A percentile compares a stretch with the other conserved stretches of the same genome.
These are phyloP conservation scores for Pilasporangium apinafurcum DNA, from an alignment of 352 stramenopile genomes.

Conservation along the genomic window DNA sequence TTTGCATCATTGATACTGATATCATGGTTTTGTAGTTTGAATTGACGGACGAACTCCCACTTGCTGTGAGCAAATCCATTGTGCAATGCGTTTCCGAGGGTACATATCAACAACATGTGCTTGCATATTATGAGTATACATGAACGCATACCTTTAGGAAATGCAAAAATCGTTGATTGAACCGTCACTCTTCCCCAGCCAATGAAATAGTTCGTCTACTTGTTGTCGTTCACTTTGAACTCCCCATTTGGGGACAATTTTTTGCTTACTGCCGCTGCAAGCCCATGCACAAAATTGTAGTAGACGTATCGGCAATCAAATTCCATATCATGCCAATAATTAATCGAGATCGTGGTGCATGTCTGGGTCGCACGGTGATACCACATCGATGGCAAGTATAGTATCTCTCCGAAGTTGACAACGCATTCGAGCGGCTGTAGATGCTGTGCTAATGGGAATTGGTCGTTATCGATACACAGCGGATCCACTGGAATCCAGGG, in stretches of 20 bases:
- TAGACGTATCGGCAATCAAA: slow-evolving; percentile 86
- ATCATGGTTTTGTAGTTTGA: too few species aligned
- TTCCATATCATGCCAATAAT: slow-evolving; percentile 89
- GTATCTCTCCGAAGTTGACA: slow-evolving; percentile 56
- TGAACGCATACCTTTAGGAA: too few species aligned
- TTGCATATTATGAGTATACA: too few species aligned
- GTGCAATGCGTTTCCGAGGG: too few species aligned
- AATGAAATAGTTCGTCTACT: slow-evolving; percentile 1
- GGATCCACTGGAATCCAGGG: slow-evolving; percentile 82
- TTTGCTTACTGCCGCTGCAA: slow-evolving; percentile 14
- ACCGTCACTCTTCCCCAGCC: too few species aligned
- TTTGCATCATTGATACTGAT: too few species aligned
- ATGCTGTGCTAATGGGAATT: slow-evolving; percentile 43
- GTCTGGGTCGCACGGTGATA: slow-evolving; percentile 79
- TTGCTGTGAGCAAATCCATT: too few species aligned
- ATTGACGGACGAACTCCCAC: too few species aligned
- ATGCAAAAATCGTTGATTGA: too few species aligned
- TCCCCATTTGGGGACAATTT: background rate
- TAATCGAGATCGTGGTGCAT: slow-evolving; percentile 75
- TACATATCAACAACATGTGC: too few species aligned
- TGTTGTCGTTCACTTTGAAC: background rate
- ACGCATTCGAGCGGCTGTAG: slow-evolving; percentile 62
- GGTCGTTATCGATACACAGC: slow-evolving; percentile 41
- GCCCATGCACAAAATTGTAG: slow-evolving; percentile 73
- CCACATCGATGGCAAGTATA: slow-evolving; percentile 81